These are phyloP conservation scores for Fallopia convolvulus DNA, from an alignment of 148 eudicot species.

Conservation along the genomic window DNA sequence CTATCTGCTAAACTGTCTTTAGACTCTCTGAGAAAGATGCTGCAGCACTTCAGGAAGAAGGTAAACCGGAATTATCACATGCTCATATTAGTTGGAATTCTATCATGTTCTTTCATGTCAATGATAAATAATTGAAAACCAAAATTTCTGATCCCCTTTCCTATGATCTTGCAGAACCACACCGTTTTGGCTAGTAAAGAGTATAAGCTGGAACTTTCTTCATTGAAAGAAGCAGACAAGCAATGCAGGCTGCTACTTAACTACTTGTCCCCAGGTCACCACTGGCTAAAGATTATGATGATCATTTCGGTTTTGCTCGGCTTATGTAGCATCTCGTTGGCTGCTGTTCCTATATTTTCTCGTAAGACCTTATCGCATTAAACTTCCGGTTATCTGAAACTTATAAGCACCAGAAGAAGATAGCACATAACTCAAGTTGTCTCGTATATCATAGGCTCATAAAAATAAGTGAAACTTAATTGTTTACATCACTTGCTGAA, in stretches of 20 bases:
- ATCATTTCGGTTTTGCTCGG: slow-evolving; percentile 21
- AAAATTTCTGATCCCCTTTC: background rate
- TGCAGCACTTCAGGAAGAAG: slow-evolving; percentile 45
- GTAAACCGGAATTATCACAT: slow-evolving; percentile 15
- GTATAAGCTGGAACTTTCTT: slow-evolving; percentile 19
- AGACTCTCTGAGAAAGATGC: slow-evolving; percentile 27
- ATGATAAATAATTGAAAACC: background rate
- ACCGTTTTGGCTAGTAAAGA: slow-evolving; percentile 30
- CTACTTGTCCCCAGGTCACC: slow-evolving; percentile 27
- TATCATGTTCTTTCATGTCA: background rate
- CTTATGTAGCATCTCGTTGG: slow-evolving; percentile 2
- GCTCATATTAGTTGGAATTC: background rate
- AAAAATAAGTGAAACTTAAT: background rate
- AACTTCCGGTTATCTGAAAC: background rate
- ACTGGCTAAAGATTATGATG: slow-evolving; percentile 28
- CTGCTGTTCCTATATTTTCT: background rate
- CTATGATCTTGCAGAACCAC: slow-evolving; percentile 32
- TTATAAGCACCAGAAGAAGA: background rate
- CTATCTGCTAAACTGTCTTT: slow-evolving; percentile 28
- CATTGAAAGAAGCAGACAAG: slow-evolving; percentile 43
- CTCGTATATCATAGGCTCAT: background rate
- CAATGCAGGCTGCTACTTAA: slow-evolving; percentile 32
- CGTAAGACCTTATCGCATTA: background rate
- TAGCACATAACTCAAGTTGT: background rate
- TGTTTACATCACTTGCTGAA: background rate